phyloP scores from a whole-genome alignment of 2,329 filamentous ascomycete genomes.

The Beauveria sp. region DNA sequence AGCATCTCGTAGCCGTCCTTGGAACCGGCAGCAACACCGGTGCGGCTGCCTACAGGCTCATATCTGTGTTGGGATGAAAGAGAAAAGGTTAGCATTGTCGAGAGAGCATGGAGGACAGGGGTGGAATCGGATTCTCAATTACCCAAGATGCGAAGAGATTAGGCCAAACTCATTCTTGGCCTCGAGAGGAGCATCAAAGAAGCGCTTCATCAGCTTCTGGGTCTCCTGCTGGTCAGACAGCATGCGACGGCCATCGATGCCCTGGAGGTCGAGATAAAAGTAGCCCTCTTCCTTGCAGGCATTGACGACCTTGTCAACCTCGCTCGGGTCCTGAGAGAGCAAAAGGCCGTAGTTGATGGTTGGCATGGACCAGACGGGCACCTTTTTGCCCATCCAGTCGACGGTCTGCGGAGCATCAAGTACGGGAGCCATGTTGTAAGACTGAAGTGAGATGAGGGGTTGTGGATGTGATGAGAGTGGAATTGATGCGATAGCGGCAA shows the following conservation, averaged over 20 bases:
- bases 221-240: conserved; percentile 45
- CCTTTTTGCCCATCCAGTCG: conserved; percentile 40
- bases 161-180: conserved; percentile 50
- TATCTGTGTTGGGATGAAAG: conserved; percentile 26
- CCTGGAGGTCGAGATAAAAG: conserved; percentile 48
- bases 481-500: neutral
- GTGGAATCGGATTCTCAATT: neutral
- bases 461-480: neutral
- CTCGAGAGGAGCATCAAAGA: conserved; percentile 45
- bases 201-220: conserved; percentile 47
- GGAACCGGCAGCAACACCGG: conserved; percentile 38
- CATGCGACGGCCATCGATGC: conserved; percentile 45
- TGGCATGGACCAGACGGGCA: conserved; percentile 44
- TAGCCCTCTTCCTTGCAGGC: conserved; percentile 44
- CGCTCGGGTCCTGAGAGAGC: conserved; percentile 45
- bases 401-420: conserved; percentile 35
- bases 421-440: conserved; percentile 24
- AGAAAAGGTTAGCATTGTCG: neutral
- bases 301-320: conserved; percentile 43
- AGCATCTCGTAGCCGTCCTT: conserved; percentile 48
- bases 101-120: neutral
- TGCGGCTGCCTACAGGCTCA: conserved; percentile 41
- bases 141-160: conserved; percentile 45
- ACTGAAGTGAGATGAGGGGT: neutral
- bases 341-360: conserved; percentile 44